Evolutionary conservation across 108 stramenopile genomes (phyloP).

Genomic region (Nitzschia palea): DNA sequence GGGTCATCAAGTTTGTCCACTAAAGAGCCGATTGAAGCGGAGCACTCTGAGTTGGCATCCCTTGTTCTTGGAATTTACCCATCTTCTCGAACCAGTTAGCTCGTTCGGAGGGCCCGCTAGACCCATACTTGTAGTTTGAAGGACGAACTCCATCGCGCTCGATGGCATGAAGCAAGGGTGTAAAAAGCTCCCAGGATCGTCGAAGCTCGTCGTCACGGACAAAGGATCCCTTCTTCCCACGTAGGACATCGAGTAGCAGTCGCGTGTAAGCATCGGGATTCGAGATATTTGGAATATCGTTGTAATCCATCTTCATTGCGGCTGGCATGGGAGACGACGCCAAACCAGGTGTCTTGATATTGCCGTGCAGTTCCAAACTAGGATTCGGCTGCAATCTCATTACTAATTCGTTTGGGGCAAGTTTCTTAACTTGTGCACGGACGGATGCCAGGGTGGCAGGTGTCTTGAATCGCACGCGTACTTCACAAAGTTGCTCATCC

Average conservation of each 20-base stretch:
- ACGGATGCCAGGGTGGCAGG: conserved; percentile 54
- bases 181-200: conserved; percentile 93
- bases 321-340: conserved; percentile 56
- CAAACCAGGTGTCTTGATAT: conserved; percentile 94
- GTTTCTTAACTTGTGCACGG: conserved; percentile 17
- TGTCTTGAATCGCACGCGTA: conserved; percentile 87
- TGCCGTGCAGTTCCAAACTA: conserved; percentile 83
- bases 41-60: neutral
- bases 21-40: conserved; percentile 9
- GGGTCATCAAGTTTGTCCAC: too few relatives aligned
- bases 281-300: conserved; percentile 24
- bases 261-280: conserved; percentile 96
- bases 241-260: conserved; percentile 91
- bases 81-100: conserved; percentile 51
- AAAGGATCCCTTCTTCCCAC: conserved; percentile 89
- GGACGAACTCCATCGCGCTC: conserved; percentile 66
- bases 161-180: conserved; percentile 88
- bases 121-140: conserved; percentile 68
- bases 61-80: conserved; percentile 7
- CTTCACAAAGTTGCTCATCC: conserved; percentile 89
- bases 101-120: conserved; percentile 67
- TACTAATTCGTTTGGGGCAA: conserved; percentile 88
- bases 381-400: conserved; percentile 89
- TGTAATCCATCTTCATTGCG: conserved; percentile 82
- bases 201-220: conserved; percentile 94